These are phyloP conservation scores for Luffa aegyptiaca DNA, from an alignment of 306 rosid genomes.

Conservation along the genomic window DNA sequence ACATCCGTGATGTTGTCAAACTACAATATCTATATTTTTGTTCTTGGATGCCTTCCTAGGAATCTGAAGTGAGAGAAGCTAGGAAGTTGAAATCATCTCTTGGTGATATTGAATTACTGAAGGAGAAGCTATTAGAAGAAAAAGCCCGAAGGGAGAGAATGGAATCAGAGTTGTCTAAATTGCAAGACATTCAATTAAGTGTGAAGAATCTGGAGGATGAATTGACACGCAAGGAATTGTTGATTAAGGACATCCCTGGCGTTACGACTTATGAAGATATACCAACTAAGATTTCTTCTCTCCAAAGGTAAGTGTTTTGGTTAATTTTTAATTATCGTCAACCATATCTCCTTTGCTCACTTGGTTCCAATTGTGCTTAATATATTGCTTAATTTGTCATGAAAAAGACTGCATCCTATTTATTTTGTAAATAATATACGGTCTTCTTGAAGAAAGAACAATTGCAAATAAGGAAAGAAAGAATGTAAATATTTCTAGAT, in stretches of 20 bases:
- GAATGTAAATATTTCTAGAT: neutral
- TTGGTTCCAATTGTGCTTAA: neutral
- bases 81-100: constrained; percentile 68
- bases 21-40: neutral
- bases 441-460: neutral
- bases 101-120: constrained; percentile 60
- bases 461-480: neutral
- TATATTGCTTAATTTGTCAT: neutral
- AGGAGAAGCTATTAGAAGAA: constrained; percentile 77
- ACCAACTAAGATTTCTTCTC: constrained; percentile 62
- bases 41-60: constrained; percentile 39
- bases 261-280: constrained; percentile 66
- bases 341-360: neutral
- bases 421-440: neutral
- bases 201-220: constrained; percentile 69
- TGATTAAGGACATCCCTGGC: constrained; percentile 63
- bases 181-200: constrained; percentile 53
- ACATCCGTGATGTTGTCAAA: neutral
- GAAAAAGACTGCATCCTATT: neutral
- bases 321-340: constrained; percentile 8
- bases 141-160: constrained; percentile 59
- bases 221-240: constrained; percentile 55
- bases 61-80: constrained; percentile 90
- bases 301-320: constrained; percentile 62
- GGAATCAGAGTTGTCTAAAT: constrained; percentile 63